phyloP scores from a whole-genome alignment of 495 filamentous ascomycete genomes.

The Talaromyces proteolyticus region DNA sequence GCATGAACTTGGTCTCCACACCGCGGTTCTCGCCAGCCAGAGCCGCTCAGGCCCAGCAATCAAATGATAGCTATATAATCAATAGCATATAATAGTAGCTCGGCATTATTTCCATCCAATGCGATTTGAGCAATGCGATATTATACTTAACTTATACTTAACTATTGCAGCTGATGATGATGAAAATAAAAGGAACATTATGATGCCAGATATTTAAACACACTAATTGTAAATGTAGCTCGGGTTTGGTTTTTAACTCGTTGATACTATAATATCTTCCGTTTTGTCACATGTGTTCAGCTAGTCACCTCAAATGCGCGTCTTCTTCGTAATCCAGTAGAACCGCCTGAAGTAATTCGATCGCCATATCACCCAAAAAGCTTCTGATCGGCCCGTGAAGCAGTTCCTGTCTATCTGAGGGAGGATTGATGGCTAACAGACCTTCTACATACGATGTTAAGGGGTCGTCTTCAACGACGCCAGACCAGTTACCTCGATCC shows the following conservation, averaged over 20 bases:
- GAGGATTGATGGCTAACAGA: conserved; percentile 21
- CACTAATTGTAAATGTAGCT: too few species aligned
- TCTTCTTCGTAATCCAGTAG: conserved; percentile 8
- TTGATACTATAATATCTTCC: too few species aligned
- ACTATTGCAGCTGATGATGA: too few species aligned
- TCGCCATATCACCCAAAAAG: conserved; percentile 31
- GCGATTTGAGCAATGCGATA: too few species aligned
- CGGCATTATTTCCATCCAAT: too few species aligned
- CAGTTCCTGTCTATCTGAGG: conserved; percentile 18
- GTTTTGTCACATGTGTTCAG: background rate
- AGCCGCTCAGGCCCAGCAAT: too few species aligned
- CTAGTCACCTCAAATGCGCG: background rate
- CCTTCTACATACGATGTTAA: conserved; percentile 34
- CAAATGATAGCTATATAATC: too few species aligned
- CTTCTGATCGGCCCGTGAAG: conserved; percentile 28
- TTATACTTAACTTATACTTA: too few species aligned
- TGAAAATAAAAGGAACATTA: too few species aligned
- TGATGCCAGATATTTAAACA: too few species aligned
- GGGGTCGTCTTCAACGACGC: conserved; percentile 28
- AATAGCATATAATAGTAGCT: too few species aligned
- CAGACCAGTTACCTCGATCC: conserved; percentile 40
- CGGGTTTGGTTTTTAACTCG: too few species aligned
- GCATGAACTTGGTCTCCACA: background rate
- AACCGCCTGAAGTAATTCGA: conserved; percentile 34
- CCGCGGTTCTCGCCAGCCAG: background rate